Evolutionary conservation across 1,139 yeast species (phyloP), one percentile per base, ranked within the genome.

Genomic region (Yamadazyma diospyri): DNA sequence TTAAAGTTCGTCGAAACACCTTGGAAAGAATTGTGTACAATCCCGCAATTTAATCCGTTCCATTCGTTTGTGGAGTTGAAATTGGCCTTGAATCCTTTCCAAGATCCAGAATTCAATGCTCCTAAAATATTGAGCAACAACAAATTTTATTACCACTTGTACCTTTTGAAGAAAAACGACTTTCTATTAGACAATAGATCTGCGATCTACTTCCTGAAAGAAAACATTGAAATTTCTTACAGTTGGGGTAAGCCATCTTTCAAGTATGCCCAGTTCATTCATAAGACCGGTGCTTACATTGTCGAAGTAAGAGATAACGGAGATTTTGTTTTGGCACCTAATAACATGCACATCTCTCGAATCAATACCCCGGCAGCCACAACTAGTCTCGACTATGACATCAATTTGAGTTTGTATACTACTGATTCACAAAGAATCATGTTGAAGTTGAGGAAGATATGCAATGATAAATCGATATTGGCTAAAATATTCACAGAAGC

Each of bases 241-340:
- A 85, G 95, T 23, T 92, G 97, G 97, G 97, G 97, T 2, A 76
- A 72, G 38, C 95, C 95, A 1, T 66, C 69, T 16, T 89, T 85
- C 61, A 78, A 81, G 45, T 83, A 76, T 53, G 87, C 89, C 1
- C 98, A 94, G 56, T 94, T 83, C 50, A 81, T 94, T 35, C 98
- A 94, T 56, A 73, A 69, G 42, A 78, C 95, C 1, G 99, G 98
- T 2, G 79, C 86, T 2, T 86, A 89, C 43, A 76, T 94, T 37
- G 95, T 94, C 3, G 97, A 94, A 55, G 69, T 94, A 29, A 66
- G 92, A 41, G 87, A 79, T 29, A 81, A 80, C 44, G 95, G 95
- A 12, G 83, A 79, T 37, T 72, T 89, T 46, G 80, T 84, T 43
- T 62, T 89, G 48, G 92, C 89, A 0, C 94, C 94, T 2, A 84